Conservation (phyloP, 345 rosid genomes). For the Capsella bursapastoris region DNA sequence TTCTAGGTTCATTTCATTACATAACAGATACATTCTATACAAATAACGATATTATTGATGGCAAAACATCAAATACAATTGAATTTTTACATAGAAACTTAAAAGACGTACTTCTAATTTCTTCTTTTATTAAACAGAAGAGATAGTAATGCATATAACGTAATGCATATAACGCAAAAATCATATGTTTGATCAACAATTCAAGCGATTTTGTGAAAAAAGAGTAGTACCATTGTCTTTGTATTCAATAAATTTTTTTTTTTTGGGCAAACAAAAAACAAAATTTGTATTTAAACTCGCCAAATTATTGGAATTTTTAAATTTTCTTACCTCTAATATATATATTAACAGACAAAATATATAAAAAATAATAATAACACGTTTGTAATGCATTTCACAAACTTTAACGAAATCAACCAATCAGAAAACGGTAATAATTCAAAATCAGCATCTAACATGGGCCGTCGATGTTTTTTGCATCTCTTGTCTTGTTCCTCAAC, state of each 20-base stretch:
- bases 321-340: background rate
- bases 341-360: background rate
- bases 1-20: too few relatives aligned
- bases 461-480: background rate
- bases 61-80: too few relatives aligned
- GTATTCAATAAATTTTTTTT: too few relatives aligned
- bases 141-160: too few relatives aligned
- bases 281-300: background rate
- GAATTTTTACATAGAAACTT: background rate
- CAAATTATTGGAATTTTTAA: background rate
- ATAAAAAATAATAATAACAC: background rate
- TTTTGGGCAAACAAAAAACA: too few relatives aligned
- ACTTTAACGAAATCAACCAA: background rate
- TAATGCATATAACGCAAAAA: too few relatives aligned
- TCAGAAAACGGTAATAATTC: constrained; percentile 9
- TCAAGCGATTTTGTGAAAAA: too few relatives aligned
- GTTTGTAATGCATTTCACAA: constrained; percentile 10
- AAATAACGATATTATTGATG: too few relatives aligned
- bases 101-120: too few relatives aligned
- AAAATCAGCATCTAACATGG: background rate
- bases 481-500: background rate
- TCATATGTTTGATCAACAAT: background rate
- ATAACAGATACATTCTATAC: too few relatives aligned
- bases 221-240: too few relatives aligned
- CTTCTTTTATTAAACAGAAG: too few relatives aligned